phyloP scores from a whole-genome alignment of 1,284 basidiomycete genomes.

The Puccinia horiana region DNA sequence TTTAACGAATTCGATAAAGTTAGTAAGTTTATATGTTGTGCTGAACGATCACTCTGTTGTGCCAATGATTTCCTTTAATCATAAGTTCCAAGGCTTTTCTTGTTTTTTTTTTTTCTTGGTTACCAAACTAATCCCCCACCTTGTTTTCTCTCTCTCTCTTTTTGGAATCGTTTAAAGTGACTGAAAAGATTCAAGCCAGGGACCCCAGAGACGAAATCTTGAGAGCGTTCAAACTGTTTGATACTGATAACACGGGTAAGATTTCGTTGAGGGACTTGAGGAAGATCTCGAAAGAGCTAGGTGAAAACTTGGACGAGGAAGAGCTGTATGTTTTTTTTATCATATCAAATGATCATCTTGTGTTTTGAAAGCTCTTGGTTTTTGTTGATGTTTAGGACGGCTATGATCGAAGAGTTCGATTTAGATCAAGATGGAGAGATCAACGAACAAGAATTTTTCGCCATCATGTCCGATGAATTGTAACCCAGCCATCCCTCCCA shows the following conservation, averaged over 20 bases:
- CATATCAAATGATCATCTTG: not conserved
- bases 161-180: constrained; percentile 74
- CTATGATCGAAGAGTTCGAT: constrained; percentile 99
- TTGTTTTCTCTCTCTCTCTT: not conserved
- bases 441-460: constrained; percentile 87
- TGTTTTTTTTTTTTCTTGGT: too few species aligned
- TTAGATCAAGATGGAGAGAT: constrained; percentile 98
- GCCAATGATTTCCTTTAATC: too few species aligned
- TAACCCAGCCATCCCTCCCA: constrained; percentile 34
- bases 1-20: constrained; percentile 93
- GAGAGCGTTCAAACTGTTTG: constrained; percentile 92
- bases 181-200: constrained; percentile 83
- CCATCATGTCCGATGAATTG: constrained; percentile 90
- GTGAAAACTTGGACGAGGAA: constrained; percentile 91
- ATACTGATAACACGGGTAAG: constrained; percentile 92
- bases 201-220: constrained; percentile 97
- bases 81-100: too few species aligned
- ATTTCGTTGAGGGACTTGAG: constrained; percentile 87
- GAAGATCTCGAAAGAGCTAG: constrained; percentile 94
- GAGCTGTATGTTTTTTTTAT: constrained; percentile 73
- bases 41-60: too few species aligned
- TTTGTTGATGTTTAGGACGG: constrained; percentile 69
- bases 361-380: not conserved
- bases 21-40: constrained; percentile 67
- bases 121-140: too few species aligned